Base-by-base conservation (phyloP, 1,284 basidiomycete species). In the Malassezia restricta region DNA sequence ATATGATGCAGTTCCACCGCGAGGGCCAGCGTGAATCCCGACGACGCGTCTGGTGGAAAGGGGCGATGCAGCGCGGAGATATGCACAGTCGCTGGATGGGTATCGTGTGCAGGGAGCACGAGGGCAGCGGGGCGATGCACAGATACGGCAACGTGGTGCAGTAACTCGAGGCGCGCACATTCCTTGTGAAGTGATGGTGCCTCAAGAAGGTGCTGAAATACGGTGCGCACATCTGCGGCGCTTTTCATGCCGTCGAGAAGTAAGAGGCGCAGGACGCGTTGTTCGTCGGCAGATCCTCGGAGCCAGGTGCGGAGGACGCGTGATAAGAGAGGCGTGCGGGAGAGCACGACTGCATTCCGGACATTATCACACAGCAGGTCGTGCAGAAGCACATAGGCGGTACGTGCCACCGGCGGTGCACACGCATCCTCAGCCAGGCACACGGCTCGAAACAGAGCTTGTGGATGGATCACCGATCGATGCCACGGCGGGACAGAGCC, bases 11-110 rank as follows among this genome's bases (percentile, higher is more conserved):
- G 9, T 3, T 20, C 40, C 15, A 54, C 15, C 24, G 14, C 6
- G 9, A 49, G 15, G 28, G 56, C 54, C n/a, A 68, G 59, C 8
- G 63, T 59, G 31, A 59, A 67, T 15, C 68, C 66, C 9, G 43
- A 47, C 1, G 63, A 60, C 0, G 42, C 15, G 6, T 38, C 27
- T 8, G 63, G 61, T 3, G 68, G 68, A 44, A 70, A 70, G 4
- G 64, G 63, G 2, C 62, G 55, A 6, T 51, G 51, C 9, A 70
- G 47, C 29, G 56, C 17, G 63, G 33, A 17, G 63, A 68, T 6
- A 56, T 55, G 45, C 61, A 59, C 2, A 12, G 40, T 27, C 15
- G 33, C 33, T 7, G 24, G 27, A 5, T 32, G n/a, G 6, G 12
- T n/a, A 8, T 47, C 51, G 11, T 48, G 46, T 48, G 61, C 53